Percentiles rank a stretch among this genome's conserved stretches.
phyloP scores from a whole-genome alignment of 192 early-diverging fungal genomes.

The Piromyces finnis region DNA sequence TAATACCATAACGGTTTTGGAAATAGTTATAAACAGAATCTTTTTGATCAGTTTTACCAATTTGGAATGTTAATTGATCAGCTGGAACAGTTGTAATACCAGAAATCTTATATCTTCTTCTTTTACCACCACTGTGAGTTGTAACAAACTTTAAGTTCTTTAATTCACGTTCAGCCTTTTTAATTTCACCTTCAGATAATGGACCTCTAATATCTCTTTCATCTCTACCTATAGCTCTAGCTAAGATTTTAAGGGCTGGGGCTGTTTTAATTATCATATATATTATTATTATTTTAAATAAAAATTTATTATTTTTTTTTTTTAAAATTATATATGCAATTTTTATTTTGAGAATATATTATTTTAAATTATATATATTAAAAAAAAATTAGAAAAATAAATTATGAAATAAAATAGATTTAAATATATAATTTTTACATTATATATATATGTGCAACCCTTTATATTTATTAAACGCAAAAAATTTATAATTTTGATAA shows the following conservation, averaged over 20 bases:
- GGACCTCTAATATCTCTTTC: neutral
- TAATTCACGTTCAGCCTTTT: neutral
- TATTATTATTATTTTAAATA: too few species aligned
- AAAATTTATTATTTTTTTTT: too few species aligned
- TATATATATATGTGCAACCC: too few species aligned
- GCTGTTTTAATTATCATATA: too few species aligned
- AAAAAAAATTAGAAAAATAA: too few species aligned
- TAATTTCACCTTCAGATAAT: neutral
- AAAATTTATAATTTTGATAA: too few species aligned
- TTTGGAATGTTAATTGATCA: neutral
- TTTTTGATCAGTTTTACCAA: neutral
- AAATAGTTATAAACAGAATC: constrained; percentile 10
- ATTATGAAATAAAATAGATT: too few species aligned
- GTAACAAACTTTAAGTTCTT: neutral
- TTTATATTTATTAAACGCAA: too few species aligned
- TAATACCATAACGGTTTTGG: constrained; percentile 2
- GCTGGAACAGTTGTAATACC: neutral
- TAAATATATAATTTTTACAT: too few species aligned
- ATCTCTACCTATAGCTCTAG: neutral
- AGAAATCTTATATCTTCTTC: neutral
- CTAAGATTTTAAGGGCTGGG: neutral
- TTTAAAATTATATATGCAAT: too few species aligned
- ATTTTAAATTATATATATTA: too few species aligned
- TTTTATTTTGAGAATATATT: too few species aligned
- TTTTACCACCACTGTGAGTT: neutral